Evolutionary conservation across 371 early-diverging fungal genomes (phyloP), one percentile per base, ranked within the genome.

Genomic region (Phascolomyces articulosus): DNA sequence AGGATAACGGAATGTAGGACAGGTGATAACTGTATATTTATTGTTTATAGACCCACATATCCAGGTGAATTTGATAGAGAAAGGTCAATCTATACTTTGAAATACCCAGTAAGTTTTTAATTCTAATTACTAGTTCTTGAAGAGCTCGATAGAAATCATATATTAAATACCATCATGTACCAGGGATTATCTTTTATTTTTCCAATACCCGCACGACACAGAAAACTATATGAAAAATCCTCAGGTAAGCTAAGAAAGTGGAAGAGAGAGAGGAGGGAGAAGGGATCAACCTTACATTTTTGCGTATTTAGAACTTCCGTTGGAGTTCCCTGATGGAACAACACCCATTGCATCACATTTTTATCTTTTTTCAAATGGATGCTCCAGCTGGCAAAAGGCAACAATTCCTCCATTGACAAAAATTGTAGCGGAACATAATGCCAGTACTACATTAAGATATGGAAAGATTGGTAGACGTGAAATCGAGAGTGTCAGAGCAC

Each of bases 311-410:
- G 91, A 89, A 55, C 74, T 91, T 9, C 90, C 91, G 11, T 79
- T 91, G 13, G 86, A 88, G 51, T 87, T 91, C 31, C 90, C 91
- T 9, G 91, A 91, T 72, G 91, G 91, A 9, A 90, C 90, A 9
- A 91, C 93, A 0, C 91, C 93, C 1, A 87, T 91, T 28, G 81
- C 87, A 10, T 82, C 82, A 11, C 84, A 85, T 40, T 70, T 91
- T 29, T 87, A 87, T 51, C 75, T 91, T 13, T 90, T 77, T 60
- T 68, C 78, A 23, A 71, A 65, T 38, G 81, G 85, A 24, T 68
- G 74, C 28, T 63, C 76, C 13, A 78, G 76, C 40, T 90, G 89
- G 85, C 82, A 77, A 29, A 64, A 72, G 21, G 79, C 88, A 16
- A 63, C 65, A 6, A 73, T 78, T 0, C 84, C 87, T 4, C 68